These are phyloP conservation scores for Pholiota microspora DNA, from an alignment of 768 basidiomycete genomes.

Conservation along the genomic window DNA sequence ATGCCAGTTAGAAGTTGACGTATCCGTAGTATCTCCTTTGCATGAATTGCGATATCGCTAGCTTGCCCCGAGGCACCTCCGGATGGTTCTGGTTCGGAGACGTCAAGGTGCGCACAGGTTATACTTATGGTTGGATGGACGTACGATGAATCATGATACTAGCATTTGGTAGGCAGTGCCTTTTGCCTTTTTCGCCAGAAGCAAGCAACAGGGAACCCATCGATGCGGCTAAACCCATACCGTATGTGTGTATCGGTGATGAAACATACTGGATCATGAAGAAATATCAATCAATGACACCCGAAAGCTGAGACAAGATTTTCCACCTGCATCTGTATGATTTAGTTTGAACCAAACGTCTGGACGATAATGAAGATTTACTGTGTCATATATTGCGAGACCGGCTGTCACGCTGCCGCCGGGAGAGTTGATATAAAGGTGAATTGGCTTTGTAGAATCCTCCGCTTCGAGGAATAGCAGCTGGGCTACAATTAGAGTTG, in stretches of 20 bases:
- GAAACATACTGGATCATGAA: conserved; percentile 69
- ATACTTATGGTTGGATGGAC: conserved; percentile 22
- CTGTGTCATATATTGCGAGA: conserved; percentile 96
- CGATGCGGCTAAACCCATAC: conserved; percentile 91
- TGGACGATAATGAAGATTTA: conserved; percentile 34
- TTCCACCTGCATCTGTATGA: conserved; percentile 67
- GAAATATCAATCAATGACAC: conserved; percentile 19
- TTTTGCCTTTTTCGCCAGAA: conserved; percentile 87
- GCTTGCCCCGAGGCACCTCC: conserved; percentile 96
- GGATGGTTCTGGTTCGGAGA: conserved; percentile 74
- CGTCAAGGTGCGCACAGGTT: conserved; percentile 8
- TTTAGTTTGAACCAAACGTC: conserved; percentile 4
- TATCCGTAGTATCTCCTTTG: conserved; percentile 91
- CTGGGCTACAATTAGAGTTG: conserved; percentile 87
- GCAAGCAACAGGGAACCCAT: conserved; percentile 95
- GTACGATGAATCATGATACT: conserved; percentile 98
- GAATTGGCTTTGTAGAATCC: conserved; percentile 91
- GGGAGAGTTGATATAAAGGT: conserved; percentile 95
- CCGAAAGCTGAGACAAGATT: conserved; percentile 15
- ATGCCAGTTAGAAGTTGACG: conserved; percentile 81
- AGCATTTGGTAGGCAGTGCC: conserved; percentile 89
- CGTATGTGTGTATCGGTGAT: conserved; percentile 95
- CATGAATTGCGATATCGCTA: conserved; percentile 96
- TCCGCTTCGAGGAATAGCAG: conserved; percentile 95
- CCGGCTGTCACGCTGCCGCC: conserved; percentile 96